These are phyloP conservation scores for Talinum fruticosum DNA, from an alignment of 148 eudicot species.

Conservation along the genomic window DNA sequence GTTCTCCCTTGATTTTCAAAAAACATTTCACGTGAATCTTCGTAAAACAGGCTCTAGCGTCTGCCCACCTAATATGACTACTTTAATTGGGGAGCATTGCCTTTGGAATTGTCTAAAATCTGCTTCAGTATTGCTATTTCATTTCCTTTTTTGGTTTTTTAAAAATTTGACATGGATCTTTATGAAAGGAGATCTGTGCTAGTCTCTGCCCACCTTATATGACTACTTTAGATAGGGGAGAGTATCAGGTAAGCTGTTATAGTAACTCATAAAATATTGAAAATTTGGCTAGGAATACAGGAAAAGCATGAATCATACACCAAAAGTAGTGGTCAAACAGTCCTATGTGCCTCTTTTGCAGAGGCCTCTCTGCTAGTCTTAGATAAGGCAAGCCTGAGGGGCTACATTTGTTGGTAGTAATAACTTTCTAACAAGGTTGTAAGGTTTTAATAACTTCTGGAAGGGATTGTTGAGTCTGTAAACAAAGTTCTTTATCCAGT, in stretches of 20 bases:
- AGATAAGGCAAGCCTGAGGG: too few species aligned
- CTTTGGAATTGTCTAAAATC: too few species aligned
- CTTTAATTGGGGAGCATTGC: too few species aligned
- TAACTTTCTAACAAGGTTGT: too few species aligned
- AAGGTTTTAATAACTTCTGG: too few species aligned
- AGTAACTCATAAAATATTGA: too few species aligned
- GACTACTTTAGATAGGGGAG: background rate
- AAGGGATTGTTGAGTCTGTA: background rate
- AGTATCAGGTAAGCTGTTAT: background rate
- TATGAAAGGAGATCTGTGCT: too few species aligned
- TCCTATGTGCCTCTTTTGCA: background rate
- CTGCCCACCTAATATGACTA: background rate
- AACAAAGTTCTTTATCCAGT: background rate
- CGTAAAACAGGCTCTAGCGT: background rate
- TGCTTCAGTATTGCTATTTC: too few species aligned
- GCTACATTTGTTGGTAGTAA: too few species aligned
- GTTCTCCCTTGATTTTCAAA: background rate
- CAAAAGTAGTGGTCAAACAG: background rate
- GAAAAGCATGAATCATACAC: background rate
- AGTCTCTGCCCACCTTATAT: too few species aligned
- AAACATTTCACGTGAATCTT: background rate
- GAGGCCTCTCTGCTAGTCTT: background rate
- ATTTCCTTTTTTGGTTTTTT: too few species aligned
- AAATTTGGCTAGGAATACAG: background rate
- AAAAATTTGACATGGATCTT: too few species aligned